Base-by-base conservation (phyloP, 371 early-diverging fungal genomes). In the Mucor racemosus region DNA sequence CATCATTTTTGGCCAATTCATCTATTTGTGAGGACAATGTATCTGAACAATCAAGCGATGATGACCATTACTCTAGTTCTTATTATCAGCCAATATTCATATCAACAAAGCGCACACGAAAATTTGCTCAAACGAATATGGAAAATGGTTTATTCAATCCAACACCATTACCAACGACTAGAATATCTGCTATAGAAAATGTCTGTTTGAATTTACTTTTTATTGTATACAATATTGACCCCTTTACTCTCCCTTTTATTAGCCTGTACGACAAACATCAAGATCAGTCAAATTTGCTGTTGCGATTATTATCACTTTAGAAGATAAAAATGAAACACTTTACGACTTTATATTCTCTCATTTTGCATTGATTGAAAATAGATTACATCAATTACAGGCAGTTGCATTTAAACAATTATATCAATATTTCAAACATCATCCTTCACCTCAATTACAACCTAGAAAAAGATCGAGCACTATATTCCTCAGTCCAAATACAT, bases 331-430 rank as follows among this genome's bases (percentile, higher is more conserved):
- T 63, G 74, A 76, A 48, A 71, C 76, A 5, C 63, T 88, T 13
- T 80, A 84, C 38, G 88, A 88, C 62, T 88, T 88, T 58, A 74
- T 89, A 33, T 89, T 88, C 66, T 86, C 90, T 5, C 90, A 89
- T 66, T 89, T 87, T 68, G 84, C 87, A 8, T 69, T 89, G 21
- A 78, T 89, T 60, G 90, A 89, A 64, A 84, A 80, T 59, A 81
- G 82, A 68, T 60, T 89, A 34, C 87, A 89, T 67, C 87, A 85
- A 57, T 73, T 89, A 21, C 87, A 89, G 64, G 78, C 80, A 34
- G 75, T 80, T 11, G 85, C 84, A 19, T 74, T 84, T 58, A 79
- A 81, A 42, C 57, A 84, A 21, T 70, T 88, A 6, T 78, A 80
- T 46, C 76, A 78, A 34, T 71, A 79, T 40, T 81, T 86, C 15